Percentiles rank a stretch among this genome's conserved stretches.
Conservation (phyloP, 176 grass and related monocot species). For the Tillandsia leiboldiana region DNA sequence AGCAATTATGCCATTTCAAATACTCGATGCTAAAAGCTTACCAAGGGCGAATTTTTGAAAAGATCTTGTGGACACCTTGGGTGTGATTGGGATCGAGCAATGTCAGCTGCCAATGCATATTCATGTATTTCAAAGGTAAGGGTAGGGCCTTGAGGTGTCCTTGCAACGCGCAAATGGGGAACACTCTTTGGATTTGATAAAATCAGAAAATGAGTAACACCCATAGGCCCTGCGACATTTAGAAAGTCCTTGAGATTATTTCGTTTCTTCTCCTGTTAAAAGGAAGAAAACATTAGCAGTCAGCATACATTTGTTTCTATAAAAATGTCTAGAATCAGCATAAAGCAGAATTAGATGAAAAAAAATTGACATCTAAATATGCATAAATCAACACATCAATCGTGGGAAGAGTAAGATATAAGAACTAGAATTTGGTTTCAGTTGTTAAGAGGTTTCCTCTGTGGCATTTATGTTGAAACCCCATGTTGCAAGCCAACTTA, state of each 20-base stretch:
- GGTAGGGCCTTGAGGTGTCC: constrained; percentile 46
- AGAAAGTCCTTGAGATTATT: constrained; percentile 49
- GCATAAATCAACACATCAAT: neutral
- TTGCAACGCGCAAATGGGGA: constrained; percentile 41
- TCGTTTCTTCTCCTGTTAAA: constrained; percentile 44
- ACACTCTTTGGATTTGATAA: constrained; percentile 40
- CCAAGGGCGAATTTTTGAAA: constrained; percentile 38
- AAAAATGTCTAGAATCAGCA: no score
- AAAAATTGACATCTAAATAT: neutral
- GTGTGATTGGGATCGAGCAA: constrained; percentile 35
- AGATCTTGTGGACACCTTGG: constrained; percentile 35
- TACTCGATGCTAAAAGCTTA: constrained; percentile 12
- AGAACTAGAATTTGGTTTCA: no score
- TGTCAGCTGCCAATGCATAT: constrained; percentile 36
- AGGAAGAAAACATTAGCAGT: neutral
- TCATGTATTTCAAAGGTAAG: constrained; percentile 37
- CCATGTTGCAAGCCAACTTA: no score
- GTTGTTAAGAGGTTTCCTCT: no score
- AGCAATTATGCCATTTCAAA: neutral
- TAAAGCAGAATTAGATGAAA: neutral
- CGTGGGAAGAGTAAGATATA: no score
- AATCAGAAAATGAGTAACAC: constrained; percentile 48
- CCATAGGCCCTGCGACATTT: constrained; percentile 47
- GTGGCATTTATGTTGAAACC: no score
- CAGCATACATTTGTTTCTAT: neutral